phyloP scores from a whole-genome alignment of 78 protist species.

The Neovahlkampfia damariscottae region DNA sequence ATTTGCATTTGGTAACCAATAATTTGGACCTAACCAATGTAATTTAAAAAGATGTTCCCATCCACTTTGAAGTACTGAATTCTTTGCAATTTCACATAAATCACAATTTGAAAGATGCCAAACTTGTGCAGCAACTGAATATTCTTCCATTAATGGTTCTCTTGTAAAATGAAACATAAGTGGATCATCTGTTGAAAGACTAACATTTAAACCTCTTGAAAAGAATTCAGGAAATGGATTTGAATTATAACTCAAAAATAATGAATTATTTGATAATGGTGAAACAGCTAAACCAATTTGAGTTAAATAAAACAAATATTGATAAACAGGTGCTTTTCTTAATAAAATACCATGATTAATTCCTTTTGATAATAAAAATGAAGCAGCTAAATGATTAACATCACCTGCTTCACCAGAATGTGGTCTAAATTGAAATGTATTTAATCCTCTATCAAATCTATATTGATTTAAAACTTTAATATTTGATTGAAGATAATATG shows the following conservation, averaged over 20 bases:
- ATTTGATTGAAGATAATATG: constrained; percentile 86
- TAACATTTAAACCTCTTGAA: constrained; percentile 82
- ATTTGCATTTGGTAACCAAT: constrained; percentile 34
- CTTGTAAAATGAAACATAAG: constrained; percentile 86
- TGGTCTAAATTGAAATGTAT: constrained; percentile 80
- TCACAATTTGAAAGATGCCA: constrained; percentile 77
- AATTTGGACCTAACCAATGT: constrained; percentile 65
- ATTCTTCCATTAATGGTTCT: constrained; percentile 97
- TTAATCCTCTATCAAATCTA: constrained; percentile 15
- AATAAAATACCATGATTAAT: constrained; percentile 92
- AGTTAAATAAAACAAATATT: constrained; percentile 80
- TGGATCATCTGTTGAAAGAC: constrained; percentile 92
- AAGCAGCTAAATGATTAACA: constrained; percentile 56
- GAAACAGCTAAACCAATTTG: constrained; percentile 85
- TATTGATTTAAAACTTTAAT: constrained; percentile 65
- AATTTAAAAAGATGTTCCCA: constrained; percentile 56
- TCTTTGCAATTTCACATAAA: constrained; percentile 89
- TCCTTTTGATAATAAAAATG: constrained; percentile 61
- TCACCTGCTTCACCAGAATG: constrained; percentile 90
- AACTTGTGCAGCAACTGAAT: constrained; percentile 71
- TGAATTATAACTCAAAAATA: constrained; percentile 69
- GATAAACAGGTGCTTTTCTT: constrained; percentile 65
- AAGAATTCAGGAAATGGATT: constrained; percentile 85
- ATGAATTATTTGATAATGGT: constrained; percentile 85
- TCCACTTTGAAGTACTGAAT: constrained; percentile 70